phyloP scores from a whole-genome alignment of 1,139 yeast genomes.

The Debaryomycetaceae sp. region DNA sequence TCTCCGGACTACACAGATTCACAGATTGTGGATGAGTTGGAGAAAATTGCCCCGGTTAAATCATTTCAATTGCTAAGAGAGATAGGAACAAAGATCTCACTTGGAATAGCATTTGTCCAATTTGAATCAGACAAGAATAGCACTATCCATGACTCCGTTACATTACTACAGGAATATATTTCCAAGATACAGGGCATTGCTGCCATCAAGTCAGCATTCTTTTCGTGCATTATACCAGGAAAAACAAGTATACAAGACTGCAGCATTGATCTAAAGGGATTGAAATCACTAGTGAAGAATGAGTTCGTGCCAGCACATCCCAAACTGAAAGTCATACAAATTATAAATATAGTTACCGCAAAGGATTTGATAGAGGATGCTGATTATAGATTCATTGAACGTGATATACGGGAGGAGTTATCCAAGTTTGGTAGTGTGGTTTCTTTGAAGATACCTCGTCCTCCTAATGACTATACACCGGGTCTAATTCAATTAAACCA shows the following conservation, averaged over 20 bases:
- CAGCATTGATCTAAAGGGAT: conserved; percentile 28
- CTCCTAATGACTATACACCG: conserved; percentile 48
- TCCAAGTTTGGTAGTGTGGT: conserved; percentile 50
- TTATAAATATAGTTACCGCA: conserved; percentile 63
- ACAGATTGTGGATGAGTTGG: conserved; percentile 23
- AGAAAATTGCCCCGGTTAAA: conserved; percentile 18
- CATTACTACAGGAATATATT: conserved; percentile 14
- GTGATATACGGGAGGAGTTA: conserved; percentile 54
- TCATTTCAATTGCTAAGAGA: conserved; percentile 34
- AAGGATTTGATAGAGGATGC: conserved; percentile 57
- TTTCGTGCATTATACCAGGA: conserved; percentile 30
- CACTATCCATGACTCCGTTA: conserved; percentile 11
- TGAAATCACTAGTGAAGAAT: conserved; percentile 32
- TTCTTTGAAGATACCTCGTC: conserved; percentile 63
- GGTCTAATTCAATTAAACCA: conserved; percentile 42
- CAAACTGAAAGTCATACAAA: conserved; percentile 55
- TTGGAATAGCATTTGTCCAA: conserved; percentile 42
- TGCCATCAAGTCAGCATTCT: conserved; percentile 22
- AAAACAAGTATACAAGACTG: conserved; percentile 35
- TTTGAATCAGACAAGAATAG: conserved; percentile 19
- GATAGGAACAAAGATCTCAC: conserved; percentile 32
- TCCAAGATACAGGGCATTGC: conserved; percentile 12
- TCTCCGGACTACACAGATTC: conserved; percentile 24
- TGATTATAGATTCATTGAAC: conserved; percentile 46
- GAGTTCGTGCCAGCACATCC: conserved; percentile 34